Conservation (phyloP, 345 rosid species). For the Eutrema yunnanense region DNA sequence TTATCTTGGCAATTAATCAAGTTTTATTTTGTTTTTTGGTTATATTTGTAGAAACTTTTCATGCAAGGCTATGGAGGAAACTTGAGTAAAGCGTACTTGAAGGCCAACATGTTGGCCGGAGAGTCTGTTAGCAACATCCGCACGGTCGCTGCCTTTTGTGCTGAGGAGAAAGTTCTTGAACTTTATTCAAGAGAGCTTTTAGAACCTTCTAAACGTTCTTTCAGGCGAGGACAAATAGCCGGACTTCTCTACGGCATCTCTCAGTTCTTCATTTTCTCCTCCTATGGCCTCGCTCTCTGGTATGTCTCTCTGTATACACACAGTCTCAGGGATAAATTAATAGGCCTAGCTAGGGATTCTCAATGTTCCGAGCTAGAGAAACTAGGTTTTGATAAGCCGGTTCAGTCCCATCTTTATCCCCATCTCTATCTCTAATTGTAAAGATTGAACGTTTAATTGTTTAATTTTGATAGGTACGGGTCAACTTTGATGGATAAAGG, state of each 20-base stretch:
- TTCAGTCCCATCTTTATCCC: no score
- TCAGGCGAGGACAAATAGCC: slow-evolving; percentile 86
- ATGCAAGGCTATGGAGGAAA: slow-evolving; percentile 96
- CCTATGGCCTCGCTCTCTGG: slow-evolving; percentile 96
- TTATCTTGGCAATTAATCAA: not conserved
- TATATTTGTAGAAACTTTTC: slow-evolving; percentile 67
- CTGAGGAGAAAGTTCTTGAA: slow-evolving; percentile 77
- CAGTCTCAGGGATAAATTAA: not conserved
- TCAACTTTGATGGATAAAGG: slow-evolving; percentile 87
- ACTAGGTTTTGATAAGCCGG: not conserved
- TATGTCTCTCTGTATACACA: slow-evolving; percentile 27
- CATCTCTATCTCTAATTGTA: not conserved
- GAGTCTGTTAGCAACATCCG: slow-evolving; percentile 95
- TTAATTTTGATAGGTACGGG: slow-evolving; percentile 59
- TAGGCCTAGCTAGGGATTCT: not conserved
- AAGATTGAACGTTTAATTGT: not conserved
- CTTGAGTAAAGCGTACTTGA: slow-evolving; percentile 86
- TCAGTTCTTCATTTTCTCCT: slow-evolving; percentile 96
- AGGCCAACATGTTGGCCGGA: slow-evolving; percentile 94
- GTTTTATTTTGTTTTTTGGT: not conserved
- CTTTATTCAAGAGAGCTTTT: slow-evolving; percentile 72
- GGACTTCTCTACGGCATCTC: slow-evolving; percentile 86
- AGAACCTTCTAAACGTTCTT: slow-evolving; percentile 72
- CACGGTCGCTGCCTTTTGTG: slow-evolving; percentile 89
- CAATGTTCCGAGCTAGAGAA: not conserved